phyloP scores from a whole-genome alignment of 495 filamentous ascomycete species.

The Paragyromitra xinjiangensis region DNA sequence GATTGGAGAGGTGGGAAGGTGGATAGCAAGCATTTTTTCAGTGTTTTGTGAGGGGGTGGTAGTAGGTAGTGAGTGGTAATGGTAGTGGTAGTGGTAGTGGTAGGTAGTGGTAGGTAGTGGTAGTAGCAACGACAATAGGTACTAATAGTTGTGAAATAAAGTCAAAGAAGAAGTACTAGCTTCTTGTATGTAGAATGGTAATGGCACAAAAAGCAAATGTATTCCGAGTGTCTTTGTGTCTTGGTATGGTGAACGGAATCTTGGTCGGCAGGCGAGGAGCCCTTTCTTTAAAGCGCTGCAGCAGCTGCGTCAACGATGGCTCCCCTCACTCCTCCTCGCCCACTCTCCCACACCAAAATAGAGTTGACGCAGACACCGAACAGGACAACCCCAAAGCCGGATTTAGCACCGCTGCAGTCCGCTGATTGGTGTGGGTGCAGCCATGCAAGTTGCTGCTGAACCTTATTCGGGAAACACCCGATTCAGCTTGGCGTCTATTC shows the following conservation, averaged over 20 bases:
- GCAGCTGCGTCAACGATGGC: conserved; percentile 23
- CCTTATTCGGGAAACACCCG: conserved; percentile 50
- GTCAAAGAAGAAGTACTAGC: conserved; percentile 19
- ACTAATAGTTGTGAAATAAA: neutral
- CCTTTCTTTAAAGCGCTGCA: conserved; percentile 36
- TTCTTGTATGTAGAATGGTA: conserved; percentile 4
- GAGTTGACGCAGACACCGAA: conserved; percentile 47
- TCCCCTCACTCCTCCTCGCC: neutral
- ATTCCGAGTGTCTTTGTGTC: conserved; percentile 9
- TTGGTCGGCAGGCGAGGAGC: conserved; percentile 30
- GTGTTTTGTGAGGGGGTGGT: neutral
- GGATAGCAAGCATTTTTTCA: conserved; percentile 48
- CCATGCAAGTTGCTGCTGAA: neutral
- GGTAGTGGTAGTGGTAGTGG: neutral
- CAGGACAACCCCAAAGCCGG: conserved; percentile 23
- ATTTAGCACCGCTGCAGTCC: conserved; percentile 38
- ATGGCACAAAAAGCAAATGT: conserved; percentile 26
- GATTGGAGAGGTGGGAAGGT: conserved; percentile 50
- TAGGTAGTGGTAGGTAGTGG: neutral
- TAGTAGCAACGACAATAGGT: neutral
- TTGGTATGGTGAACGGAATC: conserved; percentile 19
- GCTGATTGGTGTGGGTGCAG: neutral
- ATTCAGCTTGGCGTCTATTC: conserved; percentile 47
- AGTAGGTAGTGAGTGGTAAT: conserved; percentile 1
- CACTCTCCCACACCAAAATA: conserved; percentile 46